Conservation (phyloP, 768 basidiomycete species). For the Tulasnella sp. region DNA sequence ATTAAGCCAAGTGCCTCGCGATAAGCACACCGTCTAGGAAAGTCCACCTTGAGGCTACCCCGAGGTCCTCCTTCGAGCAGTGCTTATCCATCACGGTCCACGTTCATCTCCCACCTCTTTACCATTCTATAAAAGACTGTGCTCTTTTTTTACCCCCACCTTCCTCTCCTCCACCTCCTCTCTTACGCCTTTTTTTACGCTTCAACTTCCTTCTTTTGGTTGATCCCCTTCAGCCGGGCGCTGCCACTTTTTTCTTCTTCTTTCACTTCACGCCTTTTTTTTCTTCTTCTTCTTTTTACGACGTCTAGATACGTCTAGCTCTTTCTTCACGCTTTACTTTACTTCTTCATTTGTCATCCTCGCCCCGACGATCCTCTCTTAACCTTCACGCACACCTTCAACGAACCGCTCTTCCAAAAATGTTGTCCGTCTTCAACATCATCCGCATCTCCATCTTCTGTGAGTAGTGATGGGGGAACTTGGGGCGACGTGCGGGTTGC, state of each 20-base stretch:
- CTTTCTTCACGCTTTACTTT: background rate
- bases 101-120: background rate
- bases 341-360: background rate
- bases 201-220: slow-evolving; percentile 3
- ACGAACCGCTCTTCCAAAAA: slow-evolving; percentile 8
- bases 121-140: background rate
- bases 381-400: background rate
- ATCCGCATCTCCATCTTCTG: slow-evolving; percentile 23
- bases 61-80: background rate
- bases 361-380: slow-evolving; percentile 2
- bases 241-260: background rate
- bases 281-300: background rate
- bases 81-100: background rate
- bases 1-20: background rate
- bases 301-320: background rate
- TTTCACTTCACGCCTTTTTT: background rate
- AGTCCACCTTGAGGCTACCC: background rate
- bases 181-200: background rate
- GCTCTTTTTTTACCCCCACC: background rate
- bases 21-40: background rate
- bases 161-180: background rate
- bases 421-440: slow-evolving; percentile 24
- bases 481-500: background rate
- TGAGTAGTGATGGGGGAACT: background rate
- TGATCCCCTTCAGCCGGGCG: background rate